phyloP scores from a whole-genome alignment of 768 basidiomycete species.

The Xerocomellus intermedius region DNA sequence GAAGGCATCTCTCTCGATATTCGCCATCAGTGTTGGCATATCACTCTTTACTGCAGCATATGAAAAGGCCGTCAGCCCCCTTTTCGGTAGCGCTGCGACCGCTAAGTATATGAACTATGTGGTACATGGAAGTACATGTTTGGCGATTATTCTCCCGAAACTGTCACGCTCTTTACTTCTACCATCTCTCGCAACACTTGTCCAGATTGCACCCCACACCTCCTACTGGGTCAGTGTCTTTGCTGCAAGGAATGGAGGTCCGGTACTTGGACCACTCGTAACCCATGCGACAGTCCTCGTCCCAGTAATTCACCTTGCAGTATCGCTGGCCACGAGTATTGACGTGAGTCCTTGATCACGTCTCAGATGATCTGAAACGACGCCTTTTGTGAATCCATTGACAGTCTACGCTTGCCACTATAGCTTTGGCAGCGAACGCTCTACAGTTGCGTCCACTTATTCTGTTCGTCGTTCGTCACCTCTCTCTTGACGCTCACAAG shows the following conservation, averaged over 20 bases:
- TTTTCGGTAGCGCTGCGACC: constrained; percentile 65
- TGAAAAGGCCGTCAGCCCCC: constrained; percentile 60
- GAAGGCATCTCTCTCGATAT: constrained; percentile 24
- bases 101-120: constrained; percentile 45
- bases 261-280: constrained; percentile 55
- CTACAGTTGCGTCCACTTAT: constrained; percentile 27
- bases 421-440: constrained; percentile 26
- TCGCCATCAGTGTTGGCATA: constrained; percentile 33
- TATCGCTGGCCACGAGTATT: constrained; percentile 43
- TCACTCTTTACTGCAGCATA: constrained; percentile 64
- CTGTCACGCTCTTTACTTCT: constrained; percentile 26
- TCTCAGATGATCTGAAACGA: not conserved
- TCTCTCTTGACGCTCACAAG: constrained; percentile 22
- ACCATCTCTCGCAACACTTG: constrained; percentile 37
- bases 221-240: constrained; percentile 64
- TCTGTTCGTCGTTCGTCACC: constrained; percentile 5
- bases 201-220: constrained; percentile 55
- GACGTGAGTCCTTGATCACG: constrained; percentile 34
- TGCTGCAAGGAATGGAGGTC: constrained; percentile 52
- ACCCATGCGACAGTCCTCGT: constrained; percentile 57
- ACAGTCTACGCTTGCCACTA: constrained; percentile 25
- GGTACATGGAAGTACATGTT: constrained; percentile 36
- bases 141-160: constrained; percentile 33
- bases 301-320: constrained; percentile 54
- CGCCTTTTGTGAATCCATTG: not conserved